Percentiles rank a stretch among this genome's conserved stretches.
These are phyloP conservation scores for Fraxinus velutina DNA, from an alignment of 305 asterid genomes.

Conservation along the genomic window DNA sequence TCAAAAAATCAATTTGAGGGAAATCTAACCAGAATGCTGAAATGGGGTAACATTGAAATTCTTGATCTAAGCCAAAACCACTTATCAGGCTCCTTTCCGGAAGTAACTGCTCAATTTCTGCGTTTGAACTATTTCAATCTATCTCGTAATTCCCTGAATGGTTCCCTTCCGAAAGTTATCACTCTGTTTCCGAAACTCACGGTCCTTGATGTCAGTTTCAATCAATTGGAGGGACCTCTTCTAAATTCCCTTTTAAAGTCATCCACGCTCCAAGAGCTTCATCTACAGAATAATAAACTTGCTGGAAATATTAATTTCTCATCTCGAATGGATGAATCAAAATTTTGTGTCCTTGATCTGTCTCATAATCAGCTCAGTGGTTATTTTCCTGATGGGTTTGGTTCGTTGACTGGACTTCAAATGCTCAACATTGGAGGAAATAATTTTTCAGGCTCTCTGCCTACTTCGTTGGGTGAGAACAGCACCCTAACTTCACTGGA, in stretches of 20 bases:
- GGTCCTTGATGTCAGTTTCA: conserved; percentile 79
- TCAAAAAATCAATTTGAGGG: conserved; percentile 77
- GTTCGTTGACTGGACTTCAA: conserved; percentile 54
- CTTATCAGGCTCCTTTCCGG: conserved; percentile 68
- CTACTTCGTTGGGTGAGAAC: conserved; percentile 51
- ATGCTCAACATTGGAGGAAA: conserved; percentile 62
- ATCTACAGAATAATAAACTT: conserved; percentile 59
- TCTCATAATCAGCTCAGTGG: conserved; percentile 63
- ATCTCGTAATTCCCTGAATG: conserved; percentile 60
- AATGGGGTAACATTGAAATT: conserved; percentile 80
- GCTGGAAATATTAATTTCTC: conserved; percentile 62
- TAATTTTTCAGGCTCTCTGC: conserved; percentile 70
- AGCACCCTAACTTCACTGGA: conserved; percentile 49
- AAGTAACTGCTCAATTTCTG: conserved; percentile 71
- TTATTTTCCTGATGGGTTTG: conserved; percentile 59
- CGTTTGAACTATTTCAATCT: conserved; percentile 75
- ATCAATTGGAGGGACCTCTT: conserved; percentile 64
- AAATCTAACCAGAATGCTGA: conserved; percentile 56
- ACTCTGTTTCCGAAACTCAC: conserved; percentile 62
- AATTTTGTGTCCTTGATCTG: conserved; percentile 61
- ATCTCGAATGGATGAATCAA: conserved; percentile 43
- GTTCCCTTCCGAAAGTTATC: conserved; percentile 62
- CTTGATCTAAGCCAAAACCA: conserved; percentile 86
- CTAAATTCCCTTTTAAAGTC: conserved; percentile 49
- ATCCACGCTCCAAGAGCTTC: conserved; percentile 68